A percentile compares a stretch with the other conserved stretches of the same genome.
phyloP scores from a whole-genome alignment of 192 early-diverging fungal genomes.

The Geranomyces michiganensis region DNA sequence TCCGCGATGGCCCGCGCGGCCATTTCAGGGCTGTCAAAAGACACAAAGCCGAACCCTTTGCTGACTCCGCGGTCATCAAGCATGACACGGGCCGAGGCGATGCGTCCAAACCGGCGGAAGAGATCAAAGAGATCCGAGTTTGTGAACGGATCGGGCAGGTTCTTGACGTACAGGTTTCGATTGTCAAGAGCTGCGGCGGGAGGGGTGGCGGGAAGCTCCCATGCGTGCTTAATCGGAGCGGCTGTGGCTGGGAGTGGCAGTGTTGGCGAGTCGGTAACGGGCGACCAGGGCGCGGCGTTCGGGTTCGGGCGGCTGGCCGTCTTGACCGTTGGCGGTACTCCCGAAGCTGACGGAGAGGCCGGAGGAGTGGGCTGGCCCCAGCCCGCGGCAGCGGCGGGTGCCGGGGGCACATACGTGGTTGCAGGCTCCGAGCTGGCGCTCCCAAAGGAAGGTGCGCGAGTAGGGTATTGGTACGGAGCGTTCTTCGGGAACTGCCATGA shows the following conservation, averaged over 20 bases:
- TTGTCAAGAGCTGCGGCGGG: slow-evolving; percentile 41
- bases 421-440: background rate
- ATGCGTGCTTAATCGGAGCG: slow-evolving; percentile 5
- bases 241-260: background rate
- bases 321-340: background rate
- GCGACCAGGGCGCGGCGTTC: slow-evolving; percentile 10
- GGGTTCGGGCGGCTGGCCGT: slow-evolving; percentile 19
- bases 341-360: slow-evolving; percentile 3
- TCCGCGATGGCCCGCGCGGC: slow-evolving; percentile 42
- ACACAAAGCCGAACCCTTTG: slow-evolving; percentile 58
- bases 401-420: background rate
- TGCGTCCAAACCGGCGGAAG: slow-evolving; percentile 48
- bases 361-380: slow-evolving; percentile 30
- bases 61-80: slow-evolving; percentile 49
- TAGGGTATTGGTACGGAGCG: slow-evolving; percentile 52
- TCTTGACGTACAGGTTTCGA: slow-evolving; percentile 57
- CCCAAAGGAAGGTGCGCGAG: slow-evolving; percentile 22
- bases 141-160: slow-evolving; percentile 48
- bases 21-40: slow-evolving; percentile 40
- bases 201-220: slow-evolving; percentile 5
- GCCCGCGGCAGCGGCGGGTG: background rate
- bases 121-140: slow-evolving; percentile 50
- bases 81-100: slow-evolving; percentile 54
- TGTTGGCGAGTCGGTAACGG: background rate
- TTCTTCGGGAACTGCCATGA: slow-evolving; percentile 56